These are phyloP conservation scores for Ambrosia hybrid DNA, from an alignment of 140 eudicot genomes.

Conservation along the genomic window DNA sequence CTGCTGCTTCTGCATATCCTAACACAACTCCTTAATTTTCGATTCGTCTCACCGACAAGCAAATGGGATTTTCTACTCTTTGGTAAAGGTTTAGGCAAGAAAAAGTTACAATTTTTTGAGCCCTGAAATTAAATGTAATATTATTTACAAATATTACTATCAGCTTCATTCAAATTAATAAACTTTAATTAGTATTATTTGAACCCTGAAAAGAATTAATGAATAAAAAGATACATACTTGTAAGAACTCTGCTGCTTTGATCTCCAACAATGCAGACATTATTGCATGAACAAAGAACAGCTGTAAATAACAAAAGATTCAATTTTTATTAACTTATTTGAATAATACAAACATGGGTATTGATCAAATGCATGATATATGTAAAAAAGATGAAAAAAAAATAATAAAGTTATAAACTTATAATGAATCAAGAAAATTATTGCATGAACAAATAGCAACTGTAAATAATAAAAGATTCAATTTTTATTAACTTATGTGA, in stretches of 20 bases:
- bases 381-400: too few species aligned
- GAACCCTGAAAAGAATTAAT: too few species aligned
- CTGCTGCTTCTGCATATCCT: slow-evolving; percentile 19
- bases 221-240: slow-evolving; percentile 21
- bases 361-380: too few species aligned
- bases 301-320: too few species aligned
- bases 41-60: slow-evolving; percentile 37
- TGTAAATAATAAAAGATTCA: slow-evolving; percentile 7
- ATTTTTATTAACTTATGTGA: neutral
- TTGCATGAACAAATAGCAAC: slow-evolving; percentile 1
- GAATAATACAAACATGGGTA: too few species aligned
- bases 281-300: slow-evolving; percentile 15
- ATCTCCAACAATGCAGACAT: slow-evolving; percentile 38
- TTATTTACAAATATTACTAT: too few species aligned
- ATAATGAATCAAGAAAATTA: too few species aligned
- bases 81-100: slow-evolving; percentile 46
- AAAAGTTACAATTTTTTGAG: slow-evolving; percentile 26
- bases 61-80: slow-evolving; percentile 33
- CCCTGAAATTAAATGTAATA: slow-evolving; percentile 28
- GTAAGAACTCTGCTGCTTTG: slow-evolving; percentile 36
- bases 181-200: neutral
- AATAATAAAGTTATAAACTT: too few species aligned
- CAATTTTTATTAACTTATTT: too few species aligned
- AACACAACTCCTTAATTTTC: slow-evolving; percentile 17
- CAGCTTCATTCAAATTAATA: too few species aligned